Percentiles rank a stretch among this genome's conserved stretches.
Conservation (phyloP, 2,329 filamentous ascomycete genomes). For the Exophiala lecanii-corni region DNA sequence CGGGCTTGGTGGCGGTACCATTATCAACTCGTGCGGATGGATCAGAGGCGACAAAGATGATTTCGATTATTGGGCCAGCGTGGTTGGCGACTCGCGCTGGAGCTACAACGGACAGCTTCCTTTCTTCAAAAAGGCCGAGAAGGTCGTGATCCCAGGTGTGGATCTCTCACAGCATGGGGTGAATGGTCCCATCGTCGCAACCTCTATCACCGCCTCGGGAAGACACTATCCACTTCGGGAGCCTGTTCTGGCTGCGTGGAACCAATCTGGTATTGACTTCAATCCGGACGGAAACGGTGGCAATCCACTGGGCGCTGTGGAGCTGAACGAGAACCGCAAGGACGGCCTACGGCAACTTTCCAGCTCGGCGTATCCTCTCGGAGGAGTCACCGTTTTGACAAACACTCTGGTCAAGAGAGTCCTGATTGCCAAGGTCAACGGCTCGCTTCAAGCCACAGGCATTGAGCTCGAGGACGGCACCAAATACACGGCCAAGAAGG, state of each 20-base stretch:
- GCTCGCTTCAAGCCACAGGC: constrained; percentile 23
- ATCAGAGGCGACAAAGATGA: constrained; percentile 42
- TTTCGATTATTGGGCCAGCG: constrained; percentile 45
- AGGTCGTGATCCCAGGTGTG: constrained; percentile 24
- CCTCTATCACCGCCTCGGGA: constrained; percentile 27
- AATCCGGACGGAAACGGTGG: constrained; percentile 29
- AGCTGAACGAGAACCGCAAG: constrained; percentile 30
- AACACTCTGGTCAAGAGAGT: constrained; percentile 26
- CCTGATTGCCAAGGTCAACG: constrained; percentile 22
- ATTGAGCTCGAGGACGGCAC: constrained; percentile 29
- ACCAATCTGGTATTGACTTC: constrained; percentile 28
- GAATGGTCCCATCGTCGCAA: constrained; percentile 30
- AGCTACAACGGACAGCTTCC: constrained; percentile 43
- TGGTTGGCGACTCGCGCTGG: constrained; percentile 42
- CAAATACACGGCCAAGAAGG: constrained; percentile 35
- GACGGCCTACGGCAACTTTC: constrained; percentile 30
- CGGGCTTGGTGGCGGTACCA: neutral
- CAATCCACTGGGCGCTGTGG: constrained; percentile 27
- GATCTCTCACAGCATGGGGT: constrained; percentile 28
- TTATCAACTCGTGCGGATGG: constrained; percentile 29
- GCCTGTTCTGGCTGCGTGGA: constrained; percentile 35
- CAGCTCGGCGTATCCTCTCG: constrained; percentile 27
- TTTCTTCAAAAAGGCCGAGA: constrained; percentile 43
- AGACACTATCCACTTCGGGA: constrained; percentile 39
- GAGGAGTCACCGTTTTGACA: constrained; percentile 25